Conservation (phyloP, 1,284 basidiomycete genomes). For the Fistulinella staudtii region DNA sequence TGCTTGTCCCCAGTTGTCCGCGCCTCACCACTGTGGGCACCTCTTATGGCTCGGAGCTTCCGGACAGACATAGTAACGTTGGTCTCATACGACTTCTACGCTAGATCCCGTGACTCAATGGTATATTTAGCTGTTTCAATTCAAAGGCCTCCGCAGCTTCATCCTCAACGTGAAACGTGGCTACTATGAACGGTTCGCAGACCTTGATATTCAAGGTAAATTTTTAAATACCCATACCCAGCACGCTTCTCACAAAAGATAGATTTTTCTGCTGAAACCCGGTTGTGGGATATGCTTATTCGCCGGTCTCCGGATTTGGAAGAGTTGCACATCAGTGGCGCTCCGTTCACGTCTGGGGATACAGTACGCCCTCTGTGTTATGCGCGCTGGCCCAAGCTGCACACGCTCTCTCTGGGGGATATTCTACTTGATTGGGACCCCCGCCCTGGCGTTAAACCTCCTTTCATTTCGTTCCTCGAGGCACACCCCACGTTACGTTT, state of each 20-base stretch:
- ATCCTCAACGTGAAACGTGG: conserved; percentile 52
- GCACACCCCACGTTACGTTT: conserved; percentile 52
- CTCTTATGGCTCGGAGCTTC: conserved; percentile 57
- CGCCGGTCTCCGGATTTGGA: conserved; percentile 57
- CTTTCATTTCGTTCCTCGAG: conserved; percentile 64
- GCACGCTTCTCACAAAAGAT: conserved; percentile 1
- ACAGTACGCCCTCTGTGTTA: conserved; percentile 36
- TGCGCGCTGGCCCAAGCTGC: conserved; percentile 61
- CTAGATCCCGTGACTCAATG: conserved; percentile 6
- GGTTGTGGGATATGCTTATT: conserved; percentile 66
- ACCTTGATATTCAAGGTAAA: conserved; percentile 53
- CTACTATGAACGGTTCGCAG: conserved; percentile 57
- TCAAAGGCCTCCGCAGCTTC: conserved; percentile 57
- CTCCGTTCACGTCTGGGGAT: conserved; percentile 45
- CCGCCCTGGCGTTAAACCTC: conserved; percentile 39
- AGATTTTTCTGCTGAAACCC: conserved; percentile 30
- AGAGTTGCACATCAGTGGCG: conserved; percentile 55
- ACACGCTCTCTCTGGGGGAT: conserved; percentile 56
- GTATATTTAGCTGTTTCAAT: conserved; percentile 55
- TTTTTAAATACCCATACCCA: conserved; percentile 3
- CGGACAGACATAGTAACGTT: conserved; percentile 55
- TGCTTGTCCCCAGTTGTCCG: conserved; percentile 49
- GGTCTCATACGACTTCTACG: conserved; percentile 20
- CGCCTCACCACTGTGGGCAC: conserved; percentile 55
- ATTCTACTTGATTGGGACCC: conserved; percentile 53